phyloP scores from a whole-genome alignment of 73 alveolate genomes.

The Symbiodinium natans region DNA sequence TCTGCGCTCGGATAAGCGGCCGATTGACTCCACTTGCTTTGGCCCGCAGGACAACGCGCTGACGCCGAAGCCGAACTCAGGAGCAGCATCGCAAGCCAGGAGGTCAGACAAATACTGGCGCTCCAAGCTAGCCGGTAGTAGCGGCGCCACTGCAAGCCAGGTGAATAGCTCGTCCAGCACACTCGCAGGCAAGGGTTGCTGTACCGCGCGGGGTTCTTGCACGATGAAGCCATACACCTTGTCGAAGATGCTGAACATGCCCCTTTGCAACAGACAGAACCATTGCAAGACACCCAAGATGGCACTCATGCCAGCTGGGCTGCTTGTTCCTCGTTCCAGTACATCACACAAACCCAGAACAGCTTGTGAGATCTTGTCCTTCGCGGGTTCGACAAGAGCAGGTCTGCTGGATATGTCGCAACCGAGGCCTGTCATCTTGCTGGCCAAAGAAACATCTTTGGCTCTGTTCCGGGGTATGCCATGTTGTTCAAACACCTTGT shows the following conservation, averaged over 20 bases:
- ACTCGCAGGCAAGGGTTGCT: background rate
- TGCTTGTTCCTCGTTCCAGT: background rate
- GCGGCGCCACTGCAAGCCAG: background rate
- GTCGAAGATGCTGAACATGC: background rate
- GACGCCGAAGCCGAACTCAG: background rate
- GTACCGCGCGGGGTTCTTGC: background rate
- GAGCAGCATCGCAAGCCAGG: background rate
- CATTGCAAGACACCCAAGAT: background rate
- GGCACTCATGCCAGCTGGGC: background rate
- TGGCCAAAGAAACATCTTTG: background rate
- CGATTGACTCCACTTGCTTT: background rate
- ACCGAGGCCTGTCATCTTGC: background rate
- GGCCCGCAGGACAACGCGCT: background rate
- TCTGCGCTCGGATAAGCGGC: background rate
- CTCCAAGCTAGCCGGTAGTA: background rate
- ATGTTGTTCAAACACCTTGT: background rate
- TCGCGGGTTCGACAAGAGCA: background rate
- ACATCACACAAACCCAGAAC: background rate
- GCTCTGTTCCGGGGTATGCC: background rate
- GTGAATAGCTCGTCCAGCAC: background rate
- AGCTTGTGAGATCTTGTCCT: background rate
- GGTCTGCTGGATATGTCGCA: background rate
- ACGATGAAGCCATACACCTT: background rate
- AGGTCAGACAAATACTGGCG: background rate
- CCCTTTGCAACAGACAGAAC: background rate